Conservation (phyloP, 148 eudicot species). For the Fallopia convolvulus region DNA sequence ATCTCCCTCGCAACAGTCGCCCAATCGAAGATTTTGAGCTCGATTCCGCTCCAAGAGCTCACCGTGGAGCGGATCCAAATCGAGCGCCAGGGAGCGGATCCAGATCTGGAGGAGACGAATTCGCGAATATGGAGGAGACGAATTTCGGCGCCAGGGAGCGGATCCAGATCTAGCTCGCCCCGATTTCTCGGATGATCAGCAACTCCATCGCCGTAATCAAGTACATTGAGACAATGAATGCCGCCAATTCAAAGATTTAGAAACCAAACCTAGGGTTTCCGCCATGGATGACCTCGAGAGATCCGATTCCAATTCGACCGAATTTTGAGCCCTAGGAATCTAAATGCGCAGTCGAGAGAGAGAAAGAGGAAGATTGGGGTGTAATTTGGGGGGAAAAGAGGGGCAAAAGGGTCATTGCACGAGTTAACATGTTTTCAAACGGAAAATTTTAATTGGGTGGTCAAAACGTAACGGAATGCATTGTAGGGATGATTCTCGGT, state of each 20-base stretch:
- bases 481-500: no score
- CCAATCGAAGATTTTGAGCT: slow-evolving; percentile 2
- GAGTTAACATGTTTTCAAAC: no score
- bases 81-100: no score
- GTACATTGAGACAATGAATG: slow-evolving; percentile 26
- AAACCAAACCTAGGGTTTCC: slow-evolving; percentile 15
- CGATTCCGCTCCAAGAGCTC: slow-evolving; percentile 16
- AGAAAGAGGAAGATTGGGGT: no score
- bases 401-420: no score
- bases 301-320: slow-evolving; percentile 11
- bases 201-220: slow-evolving; percentile 48
- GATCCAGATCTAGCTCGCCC: slow-evolving; percentile 34
- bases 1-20: slow-evolving; percentile 11
- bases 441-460: no score
- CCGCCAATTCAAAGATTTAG: background rate
- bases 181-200: slow-evolving; percentile 58
- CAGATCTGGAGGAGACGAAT: no score
- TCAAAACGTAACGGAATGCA: no score
- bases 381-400: no score
- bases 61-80: no score
- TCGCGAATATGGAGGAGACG: slow-evolving; percentile 30
- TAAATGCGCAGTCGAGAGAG: no score
- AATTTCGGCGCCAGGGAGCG: slow-evolving; percentile 18
- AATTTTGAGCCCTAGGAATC: no score
- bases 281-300: slow-evolving; percentile 25